Base-by-base conservation (phyloP, 345 rosid species). In the Psidium guajava region DNA sequence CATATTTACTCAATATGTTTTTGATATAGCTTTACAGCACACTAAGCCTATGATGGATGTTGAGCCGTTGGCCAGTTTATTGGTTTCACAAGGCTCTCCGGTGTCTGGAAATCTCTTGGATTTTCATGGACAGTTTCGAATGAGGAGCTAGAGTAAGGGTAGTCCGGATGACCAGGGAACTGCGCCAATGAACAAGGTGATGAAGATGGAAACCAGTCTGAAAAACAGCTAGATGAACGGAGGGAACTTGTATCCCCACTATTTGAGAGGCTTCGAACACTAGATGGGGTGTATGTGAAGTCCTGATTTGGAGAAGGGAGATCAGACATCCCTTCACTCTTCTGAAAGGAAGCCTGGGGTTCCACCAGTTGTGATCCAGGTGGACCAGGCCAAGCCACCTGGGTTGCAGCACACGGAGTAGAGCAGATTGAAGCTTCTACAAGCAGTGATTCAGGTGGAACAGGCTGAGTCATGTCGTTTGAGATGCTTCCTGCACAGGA, bases 331-430 rank as follows among this genome's bases (percentile, higher is more conserved):
- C 47, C 47, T 69, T 32, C 77, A 18, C 77, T 69, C 77, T 69
- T 32, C 77, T 32, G 77, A 69, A 84, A 82, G 36, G 87, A n/a
- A 55, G 83, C 83, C 74, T 82, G 57, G 44, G 12, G 77, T 69
- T 69, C 77, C 47, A 53, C 83, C 77, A 8, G 56, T 50, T 16
- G 81, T 25, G 88, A 80, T 83, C 59, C 81, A 53, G 82, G 82
- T 11, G 82, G 87, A 42, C 50, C 87, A 80, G 86, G 81, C 88
- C 85, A 56, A 57, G 83, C 58, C 58, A 24, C 77, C 59, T 20
- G 58, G 61, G 58, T 53, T 25, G 82, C 69, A 36, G 24, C 50
- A 42, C 64, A 27, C 36, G 51, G 53, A 47, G 53, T n/a, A 40
- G 64, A 55, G 54, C 82, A 24, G 82, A 22, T 12, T 24, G 82